These are phyloP conservation scores for Corymbia citriodora DNA, from an alignment of 441 rosid genomes.

Conservation along the genomic window DNA sequence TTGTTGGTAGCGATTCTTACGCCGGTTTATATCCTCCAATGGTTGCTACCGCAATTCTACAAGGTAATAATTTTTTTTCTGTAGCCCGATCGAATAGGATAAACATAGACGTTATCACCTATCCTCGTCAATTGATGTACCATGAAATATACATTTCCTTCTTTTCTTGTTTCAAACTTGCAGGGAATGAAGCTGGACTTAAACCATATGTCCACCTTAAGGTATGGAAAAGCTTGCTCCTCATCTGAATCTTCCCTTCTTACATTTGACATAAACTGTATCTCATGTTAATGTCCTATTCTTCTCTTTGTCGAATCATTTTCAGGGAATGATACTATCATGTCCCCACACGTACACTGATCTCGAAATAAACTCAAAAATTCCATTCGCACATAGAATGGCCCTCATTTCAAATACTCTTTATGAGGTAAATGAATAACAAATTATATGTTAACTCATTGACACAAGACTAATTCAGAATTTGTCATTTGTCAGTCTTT, in stretches of 20 bases:
- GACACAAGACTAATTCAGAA: neutral
- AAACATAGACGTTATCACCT: neutral
- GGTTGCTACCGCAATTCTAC: conserved; percentile 9
- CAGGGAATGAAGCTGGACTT: neutral
- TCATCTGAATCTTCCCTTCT: neutral
- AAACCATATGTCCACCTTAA: neutral
- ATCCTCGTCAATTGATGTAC: neutral
- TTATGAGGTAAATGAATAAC: neutral
- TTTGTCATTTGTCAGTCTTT: neutral
- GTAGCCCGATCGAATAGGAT: neutral
- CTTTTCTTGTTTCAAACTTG: neutral
- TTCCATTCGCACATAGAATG: neutral
- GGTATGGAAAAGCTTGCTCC: neutral
- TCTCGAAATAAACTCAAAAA: neutral
- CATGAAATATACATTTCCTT: neutral
- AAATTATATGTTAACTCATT: neutral
- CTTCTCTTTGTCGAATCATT: rapidly evolving
- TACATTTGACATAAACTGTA: neutral
- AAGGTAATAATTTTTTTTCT: conserved; percentile 2
- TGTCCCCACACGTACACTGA: neutral
- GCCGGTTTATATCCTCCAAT: conserved; percentile 20
- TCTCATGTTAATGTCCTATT: neutral
- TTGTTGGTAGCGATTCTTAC: conserved; percentile 22
- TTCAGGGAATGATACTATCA: neutral
- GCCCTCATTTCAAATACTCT: neutral